phyloP scores from a whole-genome alignment of 495 filamentous ascomycete species.

The Darksidea phi region DNA sequence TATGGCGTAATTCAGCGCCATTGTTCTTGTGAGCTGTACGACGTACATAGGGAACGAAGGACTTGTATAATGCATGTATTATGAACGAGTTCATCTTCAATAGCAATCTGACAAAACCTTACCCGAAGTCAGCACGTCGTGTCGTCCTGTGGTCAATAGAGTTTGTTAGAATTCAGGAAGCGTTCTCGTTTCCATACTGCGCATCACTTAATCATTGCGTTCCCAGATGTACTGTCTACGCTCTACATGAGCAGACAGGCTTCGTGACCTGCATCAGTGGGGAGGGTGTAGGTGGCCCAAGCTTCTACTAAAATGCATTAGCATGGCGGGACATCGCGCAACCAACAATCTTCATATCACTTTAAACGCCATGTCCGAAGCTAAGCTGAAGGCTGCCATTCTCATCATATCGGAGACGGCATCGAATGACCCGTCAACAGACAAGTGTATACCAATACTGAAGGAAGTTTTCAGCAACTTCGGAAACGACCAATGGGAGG shows the following conservation, averaged over 20 bases:
- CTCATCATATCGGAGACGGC: constrained; percentile 95
- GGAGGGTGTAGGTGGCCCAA: constrained; percentile 6
- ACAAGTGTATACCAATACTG: constrained; percentile 65
- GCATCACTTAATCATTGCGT: too few relatives aligned
- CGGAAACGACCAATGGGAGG: constrained; percentile 65
- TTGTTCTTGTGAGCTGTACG: constrained; percentile 8
- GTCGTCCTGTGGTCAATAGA: too few relatives aligned
- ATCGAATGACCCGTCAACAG: constrained; percentile 72
- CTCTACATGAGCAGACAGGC: background rate
- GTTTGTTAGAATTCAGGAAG: too few relatives aligned
- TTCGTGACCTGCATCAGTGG: background rate
- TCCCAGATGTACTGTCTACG: background rate
- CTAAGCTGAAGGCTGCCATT: constrained; percentile 63
- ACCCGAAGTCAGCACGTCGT: too few relatives aligned
- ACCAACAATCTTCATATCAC: background rate
- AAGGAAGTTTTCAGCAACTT: constrained; percentile 64
- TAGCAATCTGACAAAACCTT: background rate
- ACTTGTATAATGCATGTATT: constrained; percentile 33
- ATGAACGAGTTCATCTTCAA: constrained; percentile 13
- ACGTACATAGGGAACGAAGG: constrained; percentile 23
- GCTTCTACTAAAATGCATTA: constrained; percentile 17
- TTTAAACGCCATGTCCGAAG: constrained; percentile 25
- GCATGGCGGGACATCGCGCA: background rate
- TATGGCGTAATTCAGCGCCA: constrained; percentile 8
- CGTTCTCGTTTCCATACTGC: too few relatives aligned